phyloP scores from a whole-genome alignment of 805 yeast genomes.

The Starmera amethionina region DNA sequence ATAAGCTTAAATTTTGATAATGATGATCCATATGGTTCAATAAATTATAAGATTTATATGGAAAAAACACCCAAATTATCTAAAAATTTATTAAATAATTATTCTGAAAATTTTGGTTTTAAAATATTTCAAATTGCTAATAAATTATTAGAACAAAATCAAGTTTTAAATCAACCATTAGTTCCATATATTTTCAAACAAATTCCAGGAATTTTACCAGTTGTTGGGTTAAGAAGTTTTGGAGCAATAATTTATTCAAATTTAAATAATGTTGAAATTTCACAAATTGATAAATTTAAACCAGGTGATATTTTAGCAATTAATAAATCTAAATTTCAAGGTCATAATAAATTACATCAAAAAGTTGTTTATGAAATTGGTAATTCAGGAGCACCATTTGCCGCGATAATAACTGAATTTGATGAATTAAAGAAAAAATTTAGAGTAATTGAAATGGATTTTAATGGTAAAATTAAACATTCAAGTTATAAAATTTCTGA shows the following conservation, averaged over 20 bases:
- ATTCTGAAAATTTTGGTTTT: constrained; percentile 41
- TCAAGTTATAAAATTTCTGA: constrained; percentile 62
- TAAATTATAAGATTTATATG: constrained; percentile 22
- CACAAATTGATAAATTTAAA: constrained; percentile 49
- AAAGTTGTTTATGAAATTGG: constrained; percentile 56
- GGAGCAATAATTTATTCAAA: constrained; percentile 67
- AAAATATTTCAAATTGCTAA: constrained; percentile 36
- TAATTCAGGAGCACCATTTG: constrained; percentile 37
- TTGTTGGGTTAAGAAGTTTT: constrained; percentile 57
- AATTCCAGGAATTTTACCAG: constrained; percentile 35
- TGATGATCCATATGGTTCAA: constrained; percentile 42
- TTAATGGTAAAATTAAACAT: constrained; percentile 40
- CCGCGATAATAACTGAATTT: constrained; percentile 59
- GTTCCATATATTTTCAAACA: constrained; percentile 26
- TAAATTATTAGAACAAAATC: constrained; percentile 16
- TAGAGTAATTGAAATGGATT: constrained; percentile 51
- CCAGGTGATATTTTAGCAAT: constrained; percentile 83
- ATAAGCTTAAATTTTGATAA: constrained; percentile 48
- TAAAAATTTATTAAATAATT: constrained; percentile 38
- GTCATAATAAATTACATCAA: constrained; percentile 46
- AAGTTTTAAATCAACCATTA: constrained; percentile 16
- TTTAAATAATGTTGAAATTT: constrained; percentile 35
- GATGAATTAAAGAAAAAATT: constrained; percentile 66
- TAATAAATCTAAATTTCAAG: constrained; percentile 63
- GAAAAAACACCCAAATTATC: constrained; percentile 35